phyloP scores from a whole-genome alignment of 768 basidiomycete species.

The Boletus fagicola region DNA sequence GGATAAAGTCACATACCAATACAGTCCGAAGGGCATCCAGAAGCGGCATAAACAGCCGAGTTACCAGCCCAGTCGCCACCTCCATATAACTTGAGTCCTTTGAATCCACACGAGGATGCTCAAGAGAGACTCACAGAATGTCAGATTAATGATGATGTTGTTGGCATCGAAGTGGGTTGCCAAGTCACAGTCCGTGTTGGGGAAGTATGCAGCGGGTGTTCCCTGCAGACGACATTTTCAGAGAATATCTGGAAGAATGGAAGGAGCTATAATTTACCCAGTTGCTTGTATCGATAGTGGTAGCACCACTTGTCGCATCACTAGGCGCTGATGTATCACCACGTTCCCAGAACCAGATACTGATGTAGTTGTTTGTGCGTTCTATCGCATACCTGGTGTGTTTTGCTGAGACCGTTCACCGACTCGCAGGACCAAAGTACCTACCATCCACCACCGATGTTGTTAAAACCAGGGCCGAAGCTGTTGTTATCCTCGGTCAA shows the following conservation, averaged over 20 bases:
- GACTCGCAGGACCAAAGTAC: background rate
- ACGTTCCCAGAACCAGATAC: slow-evolving; percentile 43
- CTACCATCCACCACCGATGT: slow-evolving; percentile 41
- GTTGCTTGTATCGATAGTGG: slow-evolving; percentile 17
- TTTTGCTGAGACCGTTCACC: background rate
- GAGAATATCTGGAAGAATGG: background rate
- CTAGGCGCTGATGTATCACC: slow-evolving; percentile 31
- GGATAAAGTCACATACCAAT: slow-evolving; percentile 18
- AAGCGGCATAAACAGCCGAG: slow-evolving; percentile 24
- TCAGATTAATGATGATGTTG: slow-evolving; percentile 36
- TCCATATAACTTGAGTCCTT: slow-evolving; percentile 1
- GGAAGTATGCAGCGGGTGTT: slow-evolving; percentile 36
- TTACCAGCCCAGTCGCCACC: slow-evolving; percentile 34
- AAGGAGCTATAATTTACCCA: slow-evolving; percentile 20
- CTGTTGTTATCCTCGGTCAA: slow-evolving; percentile 25
- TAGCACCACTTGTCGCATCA: slow-evolving; percentile 29
- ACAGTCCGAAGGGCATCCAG: slow-evolving; percentile 33
- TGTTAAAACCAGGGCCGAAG: slow-evolving; percentile 31
- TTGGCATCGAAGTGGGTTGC: slow-evolving; percentile 35
- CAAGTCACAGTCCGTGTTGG: slow-evolving; percentile 41
- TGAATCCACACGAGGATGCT: background rate
- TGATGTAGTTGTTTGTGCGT: slow-evolving; percentile 34
- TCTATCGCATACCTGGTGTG: slow-evolving; percentile 39
- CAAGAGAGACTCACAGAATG: slow-evolving; percentile 27
- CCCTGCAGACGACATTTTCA: slow-evolving; percentile 18